Evolutionary conservation across 805 yeast species (phyloP), one percentile per base, ranked within the genome.

Genomic region (Nakazawaea molendinolei): DNA sequence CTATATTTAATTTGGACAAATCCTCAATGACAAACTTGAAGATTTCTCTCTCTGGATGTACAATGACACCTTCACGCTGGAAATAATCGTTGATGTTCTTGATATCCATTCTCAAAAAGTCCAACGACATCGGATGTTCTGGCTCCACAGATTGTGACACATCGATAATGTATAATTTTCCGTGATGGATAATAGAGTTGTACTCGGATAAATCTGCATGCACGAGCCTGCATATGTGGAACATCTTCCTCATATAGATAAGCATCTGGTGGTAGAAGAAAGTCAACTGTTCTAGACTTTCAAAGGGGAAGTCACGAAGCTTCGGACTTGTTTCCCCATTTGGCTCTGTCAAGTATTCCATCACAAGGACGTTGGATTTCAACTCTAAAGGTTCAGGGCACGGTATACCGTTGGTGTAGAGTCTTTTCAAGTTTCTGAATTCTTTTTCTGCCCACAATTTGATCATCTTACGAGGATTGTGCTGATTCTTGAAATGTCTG

Each of bases 371-470:
- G 58, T 92, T 96, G 21, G 87, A 75, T 49, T 86, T 79, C 39
- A 92, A 69, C 46, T 86, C 95, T 10, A 86, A 59, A 1, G 99
- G 98, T 53, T 85, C 83, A 0, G 99, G 98, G 26, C 86, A 81
- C n/a, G 95, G 92, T 23, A 92, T 82, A 0, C 95, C 95, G 39
- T 78, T 71, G 31, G 70, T 54, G 55, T 82, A 64, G 15, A 92
- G 67, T 52, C 99, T 71, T 56, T 86, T 90, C 57, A 92, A 67
- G 54, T 92, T 92, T 38, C 99, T 64, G 47, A 89, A 90, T 61
- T 92, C 99, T 53, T 92, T 92, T 56, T 92, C 98, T 0, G 98
- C 97, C 99, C 99, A 92, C 17, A 89, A 72, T 56, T 86, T 86
- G 44, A 92, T 95, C 97, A 92, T 90, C 53, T 90, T 90, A 52